Percentiles rank a stretch among this genome's conserved stretches.
Evolutionary conservation across 148 eudicot species (phyloP).

Genomic region (Rhododendron vialii): DNA sequence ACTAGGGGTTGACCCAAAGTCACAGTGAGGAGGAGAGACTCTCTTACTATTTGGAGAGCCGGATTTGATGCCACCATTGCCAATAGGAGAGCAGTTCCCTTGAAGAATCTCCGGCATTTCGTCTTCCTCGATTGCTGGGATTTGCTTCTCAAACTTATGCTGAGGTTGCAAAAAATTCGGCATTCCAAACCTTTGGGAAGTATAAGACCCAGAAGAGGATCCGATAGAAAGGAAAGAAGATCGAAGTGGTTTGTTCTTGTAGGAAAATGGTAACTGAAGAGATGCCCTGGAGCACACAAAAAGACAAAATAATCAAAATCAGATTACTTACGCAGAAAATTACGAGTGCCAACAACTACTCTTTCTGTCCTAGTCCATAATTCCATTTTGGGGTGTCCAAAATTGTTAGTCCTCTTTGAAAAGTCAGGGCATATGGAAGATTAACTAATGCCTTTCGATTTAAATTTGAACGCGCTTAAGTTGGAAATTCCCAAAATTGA

Average conservation of each 20-base stretch:
- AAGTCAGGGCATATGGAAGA: background rate
- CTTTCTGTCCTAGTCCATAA: background rate
- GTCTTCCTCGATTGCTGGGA: slow-evolving; percentile 32
- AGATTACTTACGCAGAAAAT: background rate
- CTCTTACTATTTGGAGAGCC: slow-evolving; percentile 73
- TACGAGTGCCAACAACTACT: background rate
- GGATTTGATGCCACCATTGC: slow-evolving; percentile 43
- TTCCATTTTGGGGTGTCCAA: background rate
- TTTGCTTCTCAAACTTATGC: slow-evolving; percentile 37
- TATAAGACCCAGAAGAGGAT: slow-evolving; percentile 29
- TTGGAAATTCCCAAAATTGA: background rate
- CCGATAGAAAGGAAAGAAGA: slow-evolving; percentile 38
- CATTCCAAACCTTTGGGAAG: slow-evolving; percentile 34
- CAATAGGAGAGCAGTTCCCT: slow-evolving; percentile 36
- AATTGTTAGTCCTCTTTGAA: background rate
- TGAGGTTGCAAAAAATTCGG: slow-evolving; percentile 37
- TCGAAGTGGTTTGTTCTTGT: slow-evolving; percentile 69
- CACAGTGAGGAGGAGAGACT: slow-evolving; percentile 72
- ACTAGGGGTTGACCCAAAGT: slow-evolving; percentile 33
- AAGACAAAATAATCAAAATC: background rate
- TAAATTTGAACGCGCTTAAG: background rate
- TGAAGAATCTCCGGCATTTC: slow-evolving; percentile 67
- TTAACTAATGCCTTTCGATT: background rate
- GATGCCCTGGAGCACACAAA: slow-evolving; percentile 32
- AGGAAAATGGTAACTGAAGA: slow-evolving; percentile 44